Percentiles rank a stretch among this genome's conserved stretches.
phyloP scores from a whole-genome alignment of 352 stramenopile genomes.

The Phytophthora melonis region DNA sequence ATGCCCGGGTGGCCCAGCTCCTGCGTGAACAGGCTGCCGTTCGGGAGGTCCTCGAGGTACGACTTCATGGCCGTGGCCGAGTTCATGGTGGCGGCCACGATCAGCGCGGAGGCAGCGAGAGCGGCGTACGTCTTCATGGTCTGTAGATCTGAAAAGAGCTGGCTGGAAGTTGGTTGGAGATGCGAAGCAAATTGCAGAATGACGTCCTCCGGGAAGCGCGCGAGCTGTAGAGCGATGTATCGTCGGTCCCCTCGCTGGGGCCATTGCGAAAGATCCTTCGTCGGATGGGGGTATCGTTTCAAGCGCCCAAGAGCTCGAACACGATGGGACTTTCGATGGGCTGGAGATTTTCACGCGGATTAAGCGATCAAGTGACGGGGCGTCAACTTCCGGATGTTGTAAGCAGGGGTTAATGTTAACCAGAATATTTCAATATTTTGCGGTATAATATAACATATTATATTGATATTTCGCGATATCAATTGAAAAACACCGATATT shows the following conservation, averaged over 20 bases:
- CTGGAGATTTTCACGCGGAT: not conserved
- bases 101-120: constrained; percentile 34
- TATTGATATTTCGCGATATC: too few relatives aligned
- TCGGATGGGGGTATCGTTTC: constrained; percentile 28
- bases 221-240: constrained; percentile 21
- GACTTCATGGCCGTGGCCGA: constrained; percentile 28
- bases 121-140: constrained; percentile 32
- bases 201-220: not conserved
- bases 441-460: too few relatives aligned
- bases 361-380: constrained; percentile 13
- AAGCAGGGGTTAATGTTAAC: too few relatives aligned
- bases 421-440: too few relatives aligned
- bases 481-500: too few relatives aligned
- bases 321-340: constrained; percentile 26
- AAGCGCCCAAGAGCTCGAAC: constrained; percentile 6
- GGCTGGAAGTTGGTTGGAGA: constrained; percentile 16
- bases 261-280: constrained; percentile 8
- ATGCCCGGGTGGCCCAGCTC: constrained; percentile 43
- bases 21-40: constrained; percentile 51
- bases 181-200: constrained; percentile 34
- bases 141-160: constrained; percentile 5
- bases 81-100: constrained; percentile 30
- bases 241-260: constrained; percentile 17
- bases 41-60: constrained; percentile 51
- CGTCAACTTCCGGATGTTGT: constrained; percentile 9